Base-by-base conservation (phyloP, 208 protist genomes). In the Acanthamoeba divionensis region DNA sequence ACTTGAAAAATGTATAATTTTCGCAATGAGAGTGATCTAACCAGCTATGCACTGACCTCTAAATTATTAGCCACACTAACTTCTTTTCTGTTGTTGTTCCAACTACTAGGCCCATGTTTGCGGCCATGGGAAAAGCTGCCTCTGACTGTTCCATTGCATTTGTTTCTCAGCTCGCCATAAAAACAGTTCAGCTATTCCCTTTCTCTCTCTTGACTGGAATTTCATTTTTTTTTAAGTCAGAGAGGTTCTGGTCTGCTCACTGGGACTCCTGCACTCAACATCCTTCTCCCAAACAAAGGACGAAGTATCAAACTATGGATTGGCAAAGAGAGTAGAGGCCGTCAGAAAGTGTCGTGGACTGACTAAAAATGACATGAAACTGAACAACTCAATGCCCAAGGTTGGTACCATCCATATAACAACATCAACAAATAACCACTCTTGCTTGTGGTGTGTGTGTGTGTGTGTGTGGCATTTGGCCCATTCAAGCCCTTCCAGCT, bases 71-170 rank as follows among this genome's bases (percentile, higher is more conserved):
- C n/a, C n/a, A n/a, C n/a, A n/a, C n/a, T n/a, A n/a, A n/a, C n/a
- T n/a, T n/a, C n/a, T n/a, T n/a, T n/a, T n/a, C n/a, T n/a, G n/a
- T n/a, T n/a, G n/a, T n/a, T n/a, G n/a, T 57, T n/a, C 52, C n/a
- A 57, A 24, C 52, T n/a, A n/a, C 12, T 24, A 90, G 93, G 0
- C 93, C 93, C 6, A 95, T 95, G 93, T 95, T 93, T 47, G 93
- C 88, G 38, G 83, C 77, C n/a, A 24, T 80, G 47, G 83, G 91
- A 55, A 33, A 33, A 44, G 89, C 90, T 13, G 63, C 80, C 36
- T 47, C 60, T 26, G 24, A 47, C 33, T 91, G 67, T 7, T 91
- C 75, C 44, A 31, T 93, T 55, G 82, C 91, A 8, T 91, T 93
- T 67, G 54, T 89, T 8, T 89, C 71, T 26, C 50, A 65, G 54